Base-by-base conservation (phyloP, 495 filamentous ascomycete species). In the Penicillium ochrochloron region DNA sequence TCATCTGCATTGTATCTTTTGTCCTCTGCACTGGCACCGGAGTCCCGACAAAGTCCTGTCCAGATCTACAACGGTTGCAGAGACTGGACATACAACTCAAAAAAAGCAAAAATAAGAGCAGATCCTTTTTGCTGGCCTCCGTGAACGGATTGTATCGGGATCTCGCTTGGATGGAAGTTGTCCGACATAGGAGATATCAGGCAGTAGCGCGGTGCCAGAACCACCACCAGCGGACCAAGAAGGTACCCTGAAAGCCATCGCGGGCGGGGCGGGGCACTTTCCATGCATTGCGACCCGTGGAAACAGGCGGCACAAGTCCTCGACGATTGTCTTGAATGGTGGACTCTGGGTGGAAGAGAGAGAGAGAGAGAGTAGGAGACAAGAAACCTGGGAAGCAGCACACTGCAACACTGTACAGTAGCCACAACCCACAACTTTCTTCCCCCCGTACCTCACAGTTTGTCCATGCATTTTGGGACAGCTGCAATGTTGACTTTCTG, bases 371-470 rank as follows among this genome's bases (percentile, higher is more conserved):
- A 39, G 35, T 10, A 39, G 11, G 35, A 39, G 25, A 11, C 44
- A 25, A 25, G 44, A 33, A n/a, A 19, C 2, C 1, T 48, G 7
- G 44, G 44, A 48, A n/a, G n/a, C 44, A 52, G 5, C 25, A 31
- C 48, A 17, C 10, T 25, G 14, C 14, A 33, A 37, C 31, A 53
- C 27, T 53, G 50, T 29, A 53, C 27, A 33, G 50, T 29, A 53
- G 23, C 29, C 50, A 27, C 27, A n/a, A 48, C 21, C 44, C 44
- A 27, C 12, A 14, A 48, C 21, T 19, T 19, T 48, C 10, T 19
- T 48, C 10, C 48, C 23, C 15, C 25, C 34, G 63, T 72, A 72
- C 57, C 64, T 72, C 65, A 48, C 67, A 65, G 52, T 23, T 39
- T 59, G 54, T 25, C 52, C 41, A 41, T 60, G 61, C 65, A 59